A percentile compares a stretch with the other conserved stretches of the same genome.
Evolutionary conservation across 139 green algal species (phyloP).

Genomic region (Coelastrella sp.): DNA sequence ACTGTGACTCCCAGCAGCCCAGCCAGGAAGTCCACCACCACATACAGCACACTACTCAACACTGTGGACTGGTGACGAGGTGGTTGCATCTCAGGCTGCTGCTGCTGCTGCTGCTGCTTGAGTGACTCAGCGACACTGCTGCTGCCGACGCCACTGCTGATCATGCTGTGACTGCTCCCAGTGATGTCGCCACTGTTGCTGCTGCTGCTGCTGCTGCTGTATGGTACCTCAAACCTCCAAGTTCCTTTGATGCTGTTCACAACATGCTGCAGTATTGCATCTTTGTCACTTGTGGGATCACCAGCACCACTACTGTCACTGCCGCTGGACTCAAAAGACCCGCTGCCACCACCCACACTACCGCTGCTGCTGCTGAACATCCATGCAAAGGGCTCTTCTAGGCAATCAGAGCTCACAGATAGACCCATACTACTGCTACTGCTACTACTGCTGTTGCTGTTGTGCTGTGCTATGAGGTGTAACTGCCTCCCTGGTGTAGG

Average conservation of each 20-base stretch:
- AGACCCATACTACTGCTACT: background rate
- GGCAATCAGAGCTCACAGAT: background rate
- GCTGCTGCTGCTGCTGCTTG: background rate
- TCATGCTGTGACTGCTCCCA: background rate
- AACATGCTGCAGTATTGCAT: background rate
- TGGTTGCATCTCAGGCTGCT: background rate
- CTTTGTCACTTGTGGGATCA: too few species aligned
- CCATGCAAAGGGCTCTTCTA: background rate
- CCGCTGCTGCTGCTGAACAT: conserved; percentile 9
- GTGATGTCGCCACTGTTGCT: background rate
- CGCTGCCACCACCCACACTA: background rate
- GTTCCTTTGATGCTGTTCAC: background rate
- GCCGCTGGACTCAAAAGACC: background rate
- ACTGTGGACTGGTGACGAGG: too few species aligned
- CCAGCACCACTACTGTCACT: background rate
- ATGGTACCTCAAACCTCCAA: background rate
- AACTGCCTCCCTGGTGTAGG: background rate
- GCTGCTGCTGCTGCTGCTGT: background rate
- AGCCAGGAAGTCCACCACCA: background rate
- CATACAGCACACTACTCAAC: background rate
- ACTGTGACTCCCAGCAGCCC: background rate
- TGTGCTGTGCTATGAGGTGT: background rate
- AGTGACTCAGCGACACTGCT: background rate
- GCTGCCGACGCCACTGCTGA: too few species aligned
- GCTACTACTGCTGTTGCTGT: background rate